Evolutionary conservation across 805 yeast genomes (phyloP).

Genomic region (Starmera dryadoides): DNA sequence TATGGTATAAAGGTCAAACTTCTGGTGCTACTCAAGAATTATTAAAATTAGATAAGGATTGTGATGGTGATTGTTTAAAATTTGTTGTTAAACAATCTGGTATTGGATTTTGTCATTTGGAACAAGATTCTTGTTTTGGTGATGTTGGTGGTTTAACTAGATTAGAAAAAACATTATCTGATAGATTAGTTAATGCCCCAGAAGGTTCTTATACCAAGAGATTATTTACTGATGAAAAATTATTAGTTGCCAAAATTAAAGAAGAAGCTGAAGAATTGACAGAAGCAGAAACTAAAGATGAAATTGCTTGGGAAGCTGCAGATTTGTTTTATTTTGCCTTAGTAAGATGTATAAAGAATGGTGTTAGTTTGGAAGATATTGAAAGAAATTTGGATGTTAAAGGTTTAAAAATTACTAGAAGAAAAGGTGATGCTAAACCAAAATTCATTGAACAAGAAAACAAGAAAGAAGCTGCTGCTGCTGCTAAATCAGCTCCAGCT

Average conservation of each 20-base stretch:
- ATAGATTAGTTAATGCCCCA: slow-evolving; percentile 66
- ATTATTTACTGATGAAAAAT: slow-evolving; percentile 66
- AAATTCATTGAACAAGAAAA: slow-evolving; percentile 43
- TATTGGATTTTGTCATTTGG: slow-evolving; percentile 88
- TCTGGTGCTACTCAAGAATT: slow-evolving; percentile 93
- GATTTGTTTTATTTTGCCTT: slow-evolving; percentile 77
- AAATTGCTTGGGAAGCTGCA: slow-evolving; percentile 96
- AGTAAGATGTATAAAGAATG: slow-evolving; percentile 67
- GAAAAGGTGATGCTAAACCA: slow-evolving; percentile 94
- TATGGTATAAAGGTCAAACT: slow-evolving; percentile 95
- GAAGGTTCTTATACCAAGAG: slow-evolving; percentile 93
- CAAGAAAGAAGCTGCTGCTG: slow-evolving; percentile 13
- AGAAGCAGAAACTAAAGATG: slow-evolving; percentile 63
- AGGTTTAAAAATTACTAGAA: slow-evolving; percentile 78
- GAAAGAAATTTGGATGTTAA: slow-evolving; percentile 81
- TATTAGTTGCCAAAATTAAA: slow-evolving; percentile 79
- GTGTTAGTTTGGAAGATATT: slow-evolving; percentile 73
- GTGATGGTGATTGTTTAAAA: slow-evolving; percentile 88
- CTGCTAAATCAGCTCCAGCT: slow-evolving; percentile 12
- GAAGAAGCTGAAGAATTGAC: slow-evolving; percentile 96
- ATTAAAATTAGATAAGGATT: slow-evolving; percentile 63
- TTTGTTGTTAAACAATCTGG: slow-evolving; percentile 83
- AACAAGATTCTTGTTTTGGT: slow-evolving; percentile 78
- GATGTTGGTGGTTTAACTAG: slow-evolving; percentile 55
- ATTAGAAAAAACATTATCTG: slow-evolving; percentile 58